These are phyloP conservation scores for Monosporascus sp. DNA, from an alignment of 2,329 filamentous ascomycete species.

Conservation along the genomic window DNA sequence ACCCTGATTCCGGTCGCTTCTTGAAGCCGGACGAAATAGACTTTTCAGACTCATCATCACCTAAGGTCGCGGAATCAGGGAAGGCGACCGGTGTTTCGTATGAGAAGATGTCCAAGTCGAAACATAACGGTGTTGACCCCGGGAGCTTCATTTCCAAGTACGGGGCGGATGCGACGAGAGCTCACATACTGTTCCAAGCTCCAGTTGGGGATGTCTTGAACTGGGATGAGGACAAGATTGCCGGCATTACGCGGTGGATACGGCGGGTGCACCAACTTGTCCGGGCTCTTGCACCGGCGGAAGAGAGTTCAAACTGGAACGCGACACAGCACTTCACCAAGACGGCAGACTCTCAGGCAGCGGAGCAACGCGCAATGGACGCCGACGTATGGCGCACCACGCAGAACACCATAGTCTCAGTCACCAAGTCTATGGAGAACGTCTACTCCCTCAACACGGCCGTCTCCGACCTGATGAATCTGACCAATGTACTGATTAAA, in stretches of 20 bases:
- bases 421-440: conserved; percentile 63
- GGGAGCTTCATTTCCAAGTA: conserved; percentile 66
- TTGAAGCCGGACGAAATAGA: conserved; percentile 73
- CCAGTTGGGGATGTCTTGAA: conserved; percentile 79
- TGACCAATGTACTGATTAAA: conserved; percentile 65
- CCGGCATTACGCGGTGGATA: conserved; percentile 78
- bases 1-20: conserved; percentile 71
- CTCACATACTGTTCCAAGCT: conserved; percentile 85
- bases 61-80: conserved; percentile 59
- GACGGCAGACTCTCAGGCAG: conserved; percentile 19
- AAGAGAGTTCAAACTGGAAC: conserved; percentile 8
- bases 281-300: conserved; percentile 17
- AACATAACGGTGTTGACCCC: conserved; percentile 87
- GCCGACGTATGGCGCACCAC: conserved; percentile 57
- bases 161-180: conserved; percentile 77
- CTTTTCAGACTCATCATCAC: conserved; percentile 47
- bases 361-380: conserved; percentile 40
- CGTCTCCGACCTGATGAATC: conserved; percentile 74
- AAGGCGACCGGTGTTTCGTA: conserved; percentile 58
- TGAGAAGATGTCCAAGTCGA: conserved; percentile 96
- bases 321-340: conserved; percentile 34
- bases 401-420: conserved; percentile 62
- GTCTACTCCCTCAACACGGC: conserved; percentile 79
- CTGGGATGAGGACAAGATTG: conserved; percentile 81
- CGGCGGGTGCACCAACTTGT: conserved; percentile 60